phyloP scores from a whole-genome alignment of 176 grass and related monocot species.

The Paspalum notatum region DNA sequence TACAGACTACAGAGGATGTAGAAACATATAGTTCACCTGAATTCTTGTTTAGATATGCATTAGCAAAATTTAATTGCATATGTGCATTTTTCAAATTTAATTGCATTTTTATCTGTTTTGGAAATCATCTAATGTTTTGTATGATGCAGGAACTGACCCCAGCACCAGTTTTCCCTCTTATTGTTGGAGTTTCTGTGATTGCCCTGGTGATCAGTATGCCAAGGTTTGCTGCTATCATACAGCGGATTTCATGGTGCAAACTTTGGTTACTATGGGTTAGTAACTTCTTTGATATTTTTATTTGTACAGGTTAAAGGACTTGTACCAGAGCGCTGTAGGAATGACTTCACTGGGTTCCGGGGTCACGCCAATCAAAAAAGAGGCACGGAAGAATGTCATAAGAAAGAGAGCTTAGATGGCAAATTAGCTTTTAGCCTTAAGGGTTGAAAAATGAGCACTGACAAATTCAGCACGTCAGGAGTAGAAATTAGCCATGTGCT shows the following conservation, averaged over 20 bases:
- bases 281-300: constrained; percentile 34
- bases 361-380: constrained; percentile 53
- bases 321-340: constrained; percentile 74
- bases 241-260: background rate
- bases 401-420: constrained; percentile 72
- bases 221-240: constrained; percentile 62
- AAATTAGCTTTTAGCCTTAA: constrained; percentile 41
- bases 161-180: constrained; percentile 78
- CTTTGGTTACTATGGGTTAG: background rate
- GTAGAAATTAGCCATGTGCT: constrained; percentile 33
- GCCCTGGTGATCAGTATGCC: constrained; percentile 88
- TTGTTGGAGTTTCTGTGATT: constrained; percentile 77
- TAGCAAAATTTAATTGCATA: no score
- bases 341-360: constrained; percentile 62
- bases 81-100: no score
- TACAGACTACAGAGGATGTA: constrained; percentile 9
- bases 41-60: background rate
- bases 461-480: constrained; percentile 29
- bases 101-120: constrained; percentile 18
- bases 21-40: background rate
- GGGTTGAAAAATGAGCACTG: constrained; percentile 9
- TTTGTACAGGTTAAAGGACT: constrained; percentile 76
- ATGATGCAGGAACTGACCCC: constrained; percentile 72
- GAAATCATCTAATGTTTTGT: constrained; percentile 29
- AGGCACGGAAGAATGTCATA: constrained; percentile 66